Percentiles rank a stretch among this genome's conserved stretches.
phyloP scores from a whole-genome alignment of 495 filamentous ascomycete genomes.

The Schizothecium vesticola region DNA sequence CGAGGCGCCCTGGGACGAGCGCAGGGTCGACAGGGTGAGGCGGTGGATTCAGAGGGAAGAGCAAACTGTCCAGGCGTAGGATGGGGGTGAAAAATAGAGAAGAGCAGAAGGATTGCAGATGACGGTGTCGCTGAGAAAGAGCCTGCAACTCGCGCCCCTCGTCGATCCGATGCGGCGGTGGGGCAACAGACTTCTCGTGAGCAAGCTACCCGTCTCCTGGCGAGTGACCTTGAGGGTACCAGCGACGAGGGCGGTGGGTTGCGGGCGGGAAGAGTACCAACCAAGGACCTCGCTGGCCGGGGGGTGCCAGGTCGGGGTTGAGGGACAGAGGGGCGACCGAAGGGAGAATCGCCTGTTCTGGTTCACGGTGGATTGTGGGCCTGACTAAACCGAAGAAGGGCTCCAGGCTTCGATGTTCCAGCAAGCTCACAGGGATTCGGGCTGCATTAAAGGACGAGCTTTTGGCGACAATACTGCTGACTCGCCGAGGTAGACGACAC shows the following conservation, averaged over 20 bases:
- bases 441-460: conserved; percentile 2
- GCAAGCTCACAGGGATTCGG: neutral
- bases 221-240: conserved; percentile 21
- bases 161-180: conserved; percentile 18
- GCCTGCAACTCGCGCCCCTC: conserved; percentile 4
- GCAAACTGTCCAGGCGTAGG: neutral
- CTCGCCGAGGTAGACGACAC: neutral
- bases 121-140: conserved; percentile 13
- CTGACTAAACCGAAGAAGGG: conserved; percentile 8
- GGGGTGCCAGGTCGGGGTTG: neutral
- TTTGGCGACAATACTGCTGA: neutral
- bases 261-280: neutral
- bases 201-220: neutral
- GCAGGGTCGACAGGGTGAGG: neutral
- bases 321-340: neutral
- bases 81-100: conserved; percentile 8
- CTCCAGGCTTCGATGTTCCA: neutral
- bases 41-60: neutral
- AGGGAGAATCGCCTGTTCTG: neutral
- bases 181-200: conserved; percentile 9
- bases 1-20: neutral
- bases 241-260: neutral
- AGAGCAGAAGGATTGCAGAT: conserved; percentile 11
- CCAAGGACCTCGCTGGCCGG: neutral
- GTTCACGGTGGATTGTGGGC: neutral